Evolutionary conservation across 2,329 filamentous ascomycete species (phyloP).

Genomic region (Exophiala spinifera): DNA sequence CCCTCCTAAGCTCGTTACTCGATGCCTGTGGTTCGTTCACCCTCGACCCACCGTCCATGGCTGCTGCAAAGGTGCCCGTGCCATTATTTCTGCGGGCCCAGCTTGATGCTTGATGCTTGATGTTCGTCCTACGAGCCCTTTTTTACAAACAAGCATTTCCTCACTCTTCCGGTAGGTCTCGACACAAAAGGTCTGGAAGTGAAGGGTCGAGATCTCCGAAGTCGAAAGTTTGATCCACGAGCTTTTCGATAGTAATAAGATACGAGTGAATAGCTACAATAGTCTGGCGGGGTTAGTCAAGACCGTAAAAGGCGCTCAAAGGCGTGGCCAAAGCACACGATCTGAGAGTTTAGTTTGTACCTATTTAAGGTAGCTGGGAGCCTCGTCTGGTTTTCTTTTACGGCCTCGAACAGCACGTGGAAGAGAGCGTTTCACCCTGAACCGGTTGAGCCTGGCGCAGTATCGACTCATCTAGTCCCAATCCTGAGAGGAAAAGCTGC

Average conservation of each 20-base stretch:
- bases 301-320: not conserved
- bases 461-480: not conserved
- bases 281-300: no score
- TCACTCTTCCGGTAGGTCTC: no score
- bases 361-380: no score
- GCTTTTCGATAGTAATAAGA: not conserved
- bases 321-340: slow-evolving; percentile 10
- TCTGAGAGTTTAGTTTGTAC: slow-evolving; percentile 7
- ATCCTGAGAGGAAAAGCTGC: not conserved
- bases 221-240: not conserved
- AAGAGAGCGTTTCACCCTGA: slow-evolving; percentile 7
- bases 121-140: slow-evolving; percentile 7
- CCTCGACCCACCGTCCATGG: slow-evolving; percentile 12
- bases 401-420: slow-evolving; percentile 15
- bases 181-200: not conserved
- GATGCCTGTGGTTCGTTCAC: slow-evolving; percentile 14
- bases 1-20: slow-evolving; percentile 1
- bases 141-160: no score
- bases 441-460: not conserved
- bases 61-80: slow-evolving; percentile 13
- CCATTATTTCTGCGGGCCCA: slow-evolving; percentile 13
- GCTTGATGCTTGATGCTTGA: not conserved
- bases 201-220: not conserved
- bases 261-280: no score
- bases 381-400: not conserved